phyloP scores from a whole-genome alignment of 345 rosid species.

The Geranium brycei region DNA sequence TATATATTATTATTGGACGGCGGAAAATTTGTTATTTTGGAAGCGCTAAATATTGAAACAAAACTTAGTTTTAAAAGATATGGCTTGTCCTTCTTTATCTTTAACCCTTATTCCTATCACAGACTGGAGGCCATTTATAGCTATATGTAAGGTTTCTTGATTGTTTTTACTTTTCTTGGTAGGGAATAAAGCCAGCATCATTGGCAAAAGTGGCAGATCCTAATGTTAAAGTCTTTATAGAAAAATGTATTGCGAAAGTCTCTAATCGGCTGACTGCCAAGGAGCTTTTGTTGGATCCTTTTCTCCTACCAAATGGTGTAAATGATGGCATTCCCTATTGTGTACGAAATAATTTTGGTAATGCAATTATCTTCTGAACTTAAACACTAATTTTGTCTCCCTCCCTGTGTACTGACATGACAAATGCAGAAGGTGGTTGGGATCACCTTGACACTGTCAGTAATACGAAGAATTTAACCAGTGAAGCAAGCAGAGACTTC shows the following conservation, averaged over 20 bases:
- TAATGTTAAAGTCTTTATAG: constrained; percentile 58
- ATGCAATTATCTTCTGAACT: background rate
- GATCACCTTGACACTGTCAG: constrained; percentile 13
- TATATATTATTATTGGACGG: too few species aligned
- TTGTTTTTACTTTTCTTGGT: constrained; percentile 10
- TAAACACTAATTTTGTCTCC: background rate
- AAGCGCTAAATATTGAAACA: background rate
- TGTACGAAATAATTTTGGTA: constrained; percentile 13
- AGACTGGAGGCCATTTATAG: background rate
- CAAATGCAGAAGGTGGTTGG: constrained; percentile 29
- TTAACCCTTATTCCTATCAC: background rate
- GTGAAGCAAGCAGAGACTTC: constrained; percentile 40
- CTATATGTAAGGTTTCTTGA: background rate
- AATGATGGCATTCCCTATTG: constrained; percentile 25
- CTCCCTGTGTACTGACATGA: background rate
- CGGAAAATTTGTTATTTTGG: too few species aligned
- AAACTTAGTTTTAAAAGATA: background rate
- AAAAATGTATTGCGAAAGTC: constrained; percentile 74
- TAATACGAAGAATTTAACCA: constrained; percentile 16
- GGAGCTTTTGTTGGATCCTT: constrained; percentile 81
- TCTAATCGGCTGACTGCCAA: constrained; percentile 63
- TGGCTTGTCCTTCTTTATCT: too few species aligned
- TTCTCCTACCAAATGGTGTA: constrained; percentile 52
- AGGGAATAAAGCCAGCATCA: constrained; percentile 95
- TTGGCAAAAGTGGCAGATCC: constrained; percentile 64